A percentile compares a stretch with the other conserved stretches of the same genome.
Conservation (phyloP, 2,329 filamentous ascomycete genomes). For the Zasmidium angulare region DNA sequence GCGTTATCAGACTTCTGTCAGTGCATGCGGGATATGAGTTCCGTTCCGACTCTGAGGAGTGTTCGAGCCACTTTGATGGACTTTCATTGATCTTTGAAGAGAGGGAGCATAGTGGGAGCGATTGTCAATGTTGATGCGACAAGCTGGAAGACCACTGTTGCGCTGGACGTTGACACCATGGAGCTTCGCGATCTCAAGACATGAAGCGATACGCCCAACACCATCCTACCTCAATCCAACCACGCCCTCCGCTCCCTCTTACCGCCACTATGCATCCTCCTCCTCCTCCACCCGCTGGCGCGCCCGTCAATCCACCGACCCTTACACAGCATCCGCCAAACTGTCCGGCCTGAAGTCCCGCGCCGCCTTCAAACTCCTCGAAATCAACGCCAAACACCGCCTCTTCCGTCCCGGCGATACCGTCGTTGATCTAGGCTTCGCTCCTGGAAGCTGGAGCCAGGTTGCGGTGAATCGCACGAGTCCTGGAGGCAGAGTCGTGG, state of each 20-base stretch:
- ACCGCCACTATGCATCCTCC: too few species aligned
- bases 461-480: constrained; percentile 78
- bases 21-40: background rate
- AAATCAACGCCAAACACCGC: constrained; percentile 80
- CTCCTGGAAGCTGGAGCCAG: constrained; percentile 67
- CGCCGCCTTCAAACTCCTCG: constrained; percentile 88
- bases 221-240: background rate
- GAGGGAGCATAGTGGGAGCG: too few species aligned
- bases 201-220: background rate
- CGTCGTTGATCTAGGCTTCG: constrained; percentile 86
- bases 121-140: constrained; percentile 22
- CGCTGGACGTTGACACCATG: constrained; percentile 3
- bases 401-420: constrained; percentile 80
- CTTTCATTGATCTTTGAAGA: too few species aligned
- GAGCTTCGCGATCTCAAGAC: too few species aligned
- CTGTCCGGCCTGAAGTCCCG: constrained; percentile 81
- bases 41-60: background rate
- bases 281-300: constrained; percentile 79
- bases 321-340: constrained; percentile 71
- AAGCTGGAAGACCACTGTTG: constrained; percentile 16
- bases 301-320: constrained; percentile 71
- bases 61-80: background rate
- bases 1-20: background rate
- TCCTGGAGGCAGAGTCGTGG: constrained; percentile 72
- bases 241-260: constrained; percentile 2